Evolutionary conservation across 495 filamentous ascomycete species (phyloP).

Genomic region (Cercophora sp.): DNA sequence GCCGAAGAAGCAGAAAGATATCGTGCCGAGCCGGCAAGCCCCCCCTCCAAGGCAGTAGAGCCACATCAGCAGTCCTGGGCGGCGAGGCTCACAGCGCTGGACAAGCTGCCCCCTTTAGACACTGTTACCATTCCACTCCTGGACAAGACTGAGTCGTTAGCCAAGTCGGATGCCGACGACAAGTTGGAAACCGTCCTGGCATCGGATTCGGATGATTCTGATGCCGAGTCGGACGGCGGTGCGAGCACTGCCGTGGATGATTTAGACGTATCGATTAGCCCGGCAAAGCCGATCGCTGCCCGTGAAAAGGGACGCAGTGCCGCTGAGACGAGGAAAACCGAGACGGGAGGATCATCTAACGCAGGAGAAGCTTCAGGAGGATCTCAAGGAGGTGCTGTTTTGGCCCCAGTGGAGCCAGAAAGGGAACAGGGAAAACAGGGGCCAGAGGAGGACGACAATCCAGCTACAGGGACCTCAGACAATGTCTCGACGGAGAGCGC

Average conservation of each 20-base stretch:
- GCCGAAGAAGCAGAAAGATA: constrained; percentile 29
- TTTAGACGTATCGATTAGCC: background rate
- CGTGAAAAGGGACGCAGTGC: too few species aligned
- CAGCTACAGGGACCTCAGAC: too few species aligned
- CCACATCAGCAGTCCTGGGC: background rate
- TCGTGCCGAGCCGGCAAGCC: constrained; percentile 25
- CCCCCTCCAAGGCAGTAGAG: constrained; percentile 1
- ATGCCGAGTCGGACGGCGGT: constrained; percentile 9
- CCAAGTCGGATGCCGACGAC: constrained; percentile 16
- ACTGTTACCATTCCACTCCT: background rate
- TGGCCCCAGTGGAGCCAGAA: too few species aligned
- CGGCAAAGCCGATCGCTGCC: too few species aligned
- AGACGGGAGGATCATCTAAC: too few species aligned
- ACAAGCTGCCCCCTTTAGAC: constrained; percentile 13
- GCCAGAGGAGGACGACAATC: too few species aligned
- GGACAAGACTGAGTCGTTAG: constrained; percentile 12
- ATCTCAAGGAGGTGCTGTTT: too few species aligned
- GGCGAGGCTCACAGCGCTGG: constrained; percentile 5
- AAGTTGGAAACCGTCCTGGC: constrained; percentile 11
- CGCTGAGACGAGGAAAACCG: too few species aligned
- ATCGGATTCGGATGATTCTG: constrained; percentile 9
- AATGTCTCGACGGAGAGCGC: too few species aligned
- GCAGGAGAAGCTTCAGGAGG: too few species aligned
- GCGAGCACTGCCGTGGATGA: constrained; percentile 7
- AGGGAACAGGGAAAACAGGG: too few species aligned